Conservation (phyloP, 441 rosid genomes). For the Syzygium malaccense region DNA sequence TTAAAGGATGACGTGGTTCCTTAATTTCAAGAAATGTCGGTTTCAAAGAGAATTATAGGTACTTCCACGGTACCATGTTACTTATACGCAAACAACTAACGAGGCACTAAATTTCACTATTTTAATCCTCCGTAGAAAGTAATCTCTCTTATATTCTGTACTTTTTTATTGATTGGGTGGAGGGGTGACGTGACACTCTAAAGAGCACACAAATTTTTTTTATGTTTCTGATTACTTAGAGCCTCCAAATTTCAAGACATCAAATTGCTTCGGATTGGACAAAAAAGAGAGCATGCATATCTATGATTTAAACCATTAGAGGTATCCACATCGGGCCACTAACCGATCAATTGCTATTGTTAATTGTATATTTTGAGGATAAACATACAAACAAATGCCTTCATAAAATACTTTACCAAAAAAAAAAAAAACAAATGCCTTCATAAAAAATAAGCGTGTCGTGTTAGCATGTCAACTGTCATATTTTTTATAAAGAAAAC, state of each 20-base stretch:
- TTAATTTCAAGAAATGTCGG: neutral
- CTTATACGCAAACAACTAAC: neutral
- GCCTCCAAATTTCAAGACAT: neutral
- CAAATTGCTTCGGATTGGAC: neutral
- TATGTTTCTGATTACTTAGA: too few relatives aligned
- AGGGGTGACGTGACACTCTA: neutral
- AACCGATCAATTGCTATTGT: neutral
- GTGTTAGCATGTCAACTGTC: neutral
- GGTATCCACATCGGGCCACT: neutral
- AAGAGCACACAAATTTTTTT: neutral
- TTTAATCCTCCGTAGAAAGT: neutral
- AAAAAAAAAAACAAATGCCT: neutral
- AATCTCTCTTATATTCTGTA: neutral
- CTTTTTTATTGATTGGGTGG: neutral
- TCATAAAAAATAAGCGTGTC: neutral
- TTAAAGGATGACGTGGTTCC: neutral
- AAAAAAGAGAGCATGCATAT: neutral
- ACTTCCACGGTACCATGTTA: neutral
- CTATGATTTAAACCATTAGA: neutral
- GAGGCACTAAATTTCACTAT: neutral
- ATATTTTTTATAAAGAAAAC: neutral
- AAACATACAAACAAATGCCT: neutral
- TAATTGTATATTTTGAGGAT: neutral
- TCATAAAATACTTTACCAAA: too few relatives aligned
- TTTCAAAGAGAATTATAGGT: neutral